These are phyloP conservation scores for Zoysia japonica DNA, from an alignment of 176 grass and related monocot genomes.

Conservation along the genomic window DNA sequence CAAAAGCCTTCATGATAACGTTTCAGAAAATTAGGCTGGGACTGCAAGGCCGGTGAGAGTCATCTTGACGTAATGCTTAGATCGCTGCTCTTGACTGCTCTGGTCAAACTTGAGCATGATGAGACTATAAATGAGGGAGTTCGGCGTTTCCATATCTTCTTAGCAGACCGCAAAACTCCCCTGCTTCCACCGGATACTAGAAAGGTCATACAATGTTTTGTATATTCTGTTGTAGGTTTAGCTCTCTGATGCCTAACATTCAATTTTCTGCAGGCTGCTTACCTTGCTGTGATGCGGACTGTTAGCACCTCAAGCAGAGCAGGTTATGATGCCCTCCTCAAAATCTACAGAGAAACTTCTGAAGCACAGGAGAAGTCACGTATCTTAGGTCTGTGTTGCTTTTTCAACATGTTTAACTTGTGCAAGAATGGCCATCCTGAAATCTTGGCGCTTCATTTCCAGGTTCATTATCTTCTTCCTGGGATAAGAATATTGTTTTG, in stretches of 20 bases:
- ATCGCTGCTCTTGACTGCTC: constrained; percentile 64
- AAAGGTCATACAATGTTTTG: constrained; percentile 55
- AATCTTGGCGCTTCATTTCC: constrained; percentile 36
- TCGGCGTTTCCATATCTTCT: constrained; percentile 62
- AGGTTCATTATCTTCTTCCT: constrained; percentile 60
- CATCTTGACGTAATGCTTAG: constrained; percentile 89
- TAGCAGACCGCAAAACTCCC: constrained; percentile 55
- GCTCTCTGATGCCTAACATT: constrained; percentile 28
- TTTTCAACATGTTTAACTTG: constrained; percentile 6
- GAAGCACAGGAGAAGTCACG: constrained; percentile 77
- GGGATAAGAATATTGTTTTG: constrained; percentile 70
- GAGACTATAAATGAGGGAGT: constrained; percentile 73
- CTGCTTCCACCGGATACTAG: constrained; percentile 75
- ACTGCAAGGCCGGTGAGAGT: constrained; percentile 69
- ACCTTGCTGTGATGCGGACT: constrained; percentile 71
- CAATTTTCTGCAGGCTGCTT: constrained; percentile 70
- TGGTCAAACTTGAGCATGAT: constrained; percentile 66
- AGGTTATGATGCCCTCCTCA: constrained; percentile 72
- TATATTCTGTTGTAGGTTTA: constrained; percentile 7
- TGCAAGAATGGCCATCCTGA: constrained; percentile 6
- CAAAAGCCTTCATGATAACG: constrained; percentile 25
- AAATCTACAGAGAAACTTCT: constrained; percentile 68
- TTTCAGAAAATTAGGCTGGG: constrained; percentile 88
- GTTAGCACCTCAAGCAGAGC: constrained; percentile 61
- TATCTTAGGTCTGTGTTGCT: constrained; percentile 53